These are phyloP conservation scores for Ascochyta rabiei DNA, from an alignment of 2,329 filamentous ascomycete genomes.

Conservation along the genomic window DNA sequence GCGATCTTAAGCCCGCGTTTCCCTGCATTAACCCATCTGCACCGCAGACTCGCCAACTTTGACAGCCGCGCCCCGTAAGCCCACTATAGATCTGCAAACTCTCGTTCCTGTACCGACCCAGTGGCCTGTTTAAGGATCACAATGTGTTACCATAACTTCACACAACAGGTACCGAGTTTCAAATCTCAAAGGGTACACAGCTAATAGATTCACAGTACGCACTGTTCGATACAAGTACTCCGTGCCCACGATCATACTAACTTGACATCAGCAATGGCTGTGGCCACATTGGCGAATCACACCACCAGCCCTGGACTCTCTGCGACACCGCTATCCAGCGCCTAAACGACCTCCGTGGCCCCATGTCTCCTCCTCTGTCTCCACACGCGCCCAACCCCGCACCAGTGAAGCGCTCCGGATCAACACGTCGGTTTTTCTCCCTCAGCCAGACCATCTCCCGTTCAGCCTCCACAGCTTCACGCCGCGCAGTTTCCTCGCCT, in stretches of 20 bases:
- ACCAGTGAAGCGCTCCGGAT: conserved; percentile 28
- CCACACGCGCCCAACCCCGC: conserved; percentile 16
- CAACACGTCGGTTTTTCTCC: conserved; percentile 35
- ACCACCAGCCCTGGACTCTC: conserved; percentile 36
- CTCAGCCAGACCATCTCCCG: conserved; percentile 33
- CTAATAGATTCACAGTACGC: background rate
- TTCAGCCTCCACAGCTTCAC: conserved; percentile 27
- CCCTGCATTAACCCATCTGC: conserved; percentile 4
- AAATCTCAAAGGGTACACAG: background rate
- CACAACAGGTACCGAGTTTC: conserved; percentile 25
- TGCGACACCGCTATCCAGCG: conserved; percentile 32
- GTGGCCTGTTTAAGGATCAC: background rate
- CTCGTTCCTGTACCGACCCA: background rate
- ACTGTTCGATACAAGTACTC: too few species aligned
- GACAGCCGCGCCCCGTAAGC: background rate
- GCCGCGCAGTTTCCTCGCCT: conserved; percentile 24
- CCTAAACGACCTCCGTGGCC: conserved; percentile 33
- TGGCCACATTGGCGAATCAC: conserved; percentile 39
- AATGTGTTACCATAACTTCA: conserved; percentile 45
- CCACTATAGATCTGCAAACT: background rate
- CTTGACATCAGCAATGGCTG: conserved; percentile 28
- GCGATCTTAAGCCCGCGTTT: background rate
- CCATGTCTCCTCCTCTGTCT: conserved; percentile 35
- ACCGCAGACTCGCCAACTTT: background rate
- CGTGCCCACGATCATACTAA: background rate